These are phyloP conservation scores for Davidsoniella neocaledoniae DNA, from an alignment of 2,329 filamentous ascomycete species.

Conservation along the genomic window DNA sequence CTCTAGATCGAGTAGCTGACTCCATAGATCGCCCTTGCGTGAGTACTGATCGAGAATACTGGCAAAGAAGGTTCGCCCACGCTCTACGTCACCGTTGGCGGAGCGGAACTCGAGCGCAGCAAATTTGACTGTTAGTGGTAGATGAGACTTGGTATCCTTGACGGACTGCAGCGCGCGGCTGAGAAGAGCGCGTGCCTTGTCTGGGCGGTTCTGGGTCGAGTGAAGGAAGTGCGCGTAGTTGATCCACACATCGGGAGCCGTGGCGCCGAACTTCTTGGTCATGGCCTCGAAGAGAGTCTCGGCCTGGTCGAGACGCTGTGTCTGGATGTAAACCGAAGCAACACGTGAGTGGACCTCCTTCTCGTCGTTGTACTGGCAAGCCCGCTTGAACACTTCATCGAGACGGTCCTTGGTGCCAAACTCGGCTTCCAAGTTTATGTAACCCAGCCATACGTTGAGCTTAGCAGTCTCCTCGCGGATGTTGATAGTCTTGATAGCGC, in stretches of 20 bases:
- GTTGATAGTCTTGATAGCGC: conserved; percentile 79
- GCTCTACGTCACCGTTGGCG: conserved; percentile 65
- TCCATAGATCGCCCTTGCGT: conserved; percentile 86
- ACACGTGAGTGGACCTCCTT: conserved; percentile 80
- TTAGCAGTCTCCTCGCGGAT: conserved; percentile 85
- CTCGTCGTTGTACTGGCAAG: conserved; percentile 84
- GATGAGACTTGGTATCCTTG: conserved; percentile 39
- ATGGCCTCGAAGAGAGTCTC: conserved; percentile 75
- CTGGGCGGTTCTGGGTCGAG: conserved; percentile 49
- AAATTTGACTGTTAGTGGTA: conserved; percentile 67
- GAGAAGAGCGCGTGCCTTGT: conserved; percentile 62
- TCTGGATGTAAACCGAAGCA: conserved; percentile 88
- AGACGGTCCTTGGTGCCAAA: conserved; percentile 72
- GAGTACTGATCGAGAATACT: conserved; percentile 69
- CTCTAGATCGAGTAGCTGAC: conserved; percentile 78
- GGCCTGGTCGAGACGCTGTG: conserved; percentile 73
- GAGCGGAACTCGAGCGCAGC: conserved; percentile 84
- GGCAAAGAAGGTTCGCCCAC: conserved; percentile 88
- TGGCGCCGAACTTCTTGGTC: conserved; percentile 75
- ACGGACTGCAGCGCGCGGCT: conserved; percentile 74
- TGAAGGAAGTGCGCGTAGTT: conserved; percentile 94
- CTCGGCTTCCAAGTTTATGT: conserved; percentile 83
- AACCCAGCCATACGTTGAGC: conserved; percentile 85
- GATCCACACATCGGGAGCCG: conserved; percentile 66
- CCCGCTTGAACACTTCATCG: conserved; percentile 76